Percentiles rank a stretch among this genome's conserved stretches.
Conservation (phyloP, 306 rosid genomes). For the Ormosia semicastrata region DNA sequence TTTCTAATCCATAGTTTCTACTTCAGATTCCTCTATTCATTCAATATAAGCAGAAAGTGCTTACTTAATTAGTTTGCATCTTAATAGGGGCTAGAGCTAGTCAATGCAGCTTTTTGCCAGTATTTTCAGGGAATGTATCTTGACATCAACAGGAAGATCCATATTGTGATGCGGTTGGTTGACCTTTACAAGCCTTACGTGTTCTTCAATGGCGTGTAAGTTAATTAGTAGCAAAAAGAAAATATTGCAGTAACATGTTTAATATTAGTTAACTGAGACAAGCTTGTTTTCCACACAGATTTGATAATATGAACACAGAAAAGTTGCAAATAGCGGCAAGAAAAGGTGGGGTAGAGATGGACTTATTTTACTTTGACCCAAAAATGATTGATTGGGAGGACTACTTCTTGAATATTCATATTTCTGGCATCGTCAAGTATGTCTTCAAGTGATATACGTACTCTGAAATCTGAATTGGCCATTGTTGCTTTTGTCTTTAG, state of each 20-base stretch:
- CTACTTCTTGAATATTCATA: slow-evolving; percentile 55
- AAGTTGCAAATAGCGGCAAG: slow-evolving; percentile 53
- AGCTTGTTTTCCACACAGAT: slow-evolving; percentile 38
- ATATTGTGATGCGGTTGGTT: slow-evolving; percentile 57
- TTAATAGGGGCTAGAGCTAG: slow-evolving; percentile 60
- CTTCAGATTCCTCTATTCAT: background rate
- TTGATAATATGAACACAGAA: slow-evolving; percentile 64
- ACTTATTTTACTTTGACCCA: slow-evolving; percentile 65
- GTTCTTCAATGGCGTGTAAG: slow-evolving; percentile 76
- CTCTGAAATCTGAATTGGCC: background rate
- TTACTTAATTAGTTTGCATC: background rate
- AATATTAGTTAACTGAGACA: background rate
- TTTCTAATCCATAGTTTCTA: background rate
- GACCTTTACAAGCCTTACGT: slow-evolving; percentile 71
- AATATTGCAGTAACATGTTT: background rate
- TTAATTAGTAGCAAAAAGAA: background rate
- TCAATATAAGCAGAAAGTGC: background rate
- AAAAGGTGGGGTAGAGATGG: slow-evolving; percentile 44
- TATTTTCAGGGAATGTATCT: slow-evolving; percentile 46
- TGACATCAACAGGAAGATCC: slow-evolving; percentile 51
- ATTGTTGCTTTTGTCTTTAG: background rate
- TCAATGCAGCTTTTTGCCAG: slow-evolving; percentile 53
- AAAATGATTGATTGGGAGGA: slow-evolving; percentile 66
- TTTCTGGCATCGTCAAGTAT: slow-evolving; percentile 67
- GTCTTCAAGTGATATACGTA: slow-evolving; percentile 45